Evolutionary conservation across 805 yeast genomes (phyloP).

Genomic region (Schwanniomyces sp.): DNA sequence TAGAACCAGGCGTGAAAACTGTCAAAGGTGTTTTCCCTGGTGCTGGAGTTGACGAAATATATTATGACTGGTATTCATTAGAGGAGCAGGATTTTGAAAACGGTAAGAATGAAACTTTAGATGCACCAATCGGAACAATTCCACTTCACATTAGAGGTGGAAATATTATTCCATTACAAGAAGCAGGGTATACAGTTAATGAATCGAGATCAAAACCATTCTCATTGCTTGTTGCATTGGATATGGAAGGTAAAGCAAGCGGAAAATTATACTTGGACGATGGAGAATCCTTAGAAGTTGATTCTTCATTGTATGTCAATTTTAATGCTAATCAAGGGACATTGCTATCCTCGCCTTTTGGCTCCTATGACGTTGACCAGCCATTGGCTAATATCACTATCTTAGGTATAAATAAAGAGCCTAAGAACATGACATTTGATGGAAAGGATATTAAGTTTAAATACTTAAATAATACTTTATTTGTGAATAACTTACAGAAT

Average conservation of each 20-base stretch:
- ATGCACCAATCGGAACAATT: conserved; percentile 24
- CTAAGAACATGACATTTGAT: conserved; percentile 13
- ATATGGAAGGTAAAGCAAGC: conserved; percentile 12
- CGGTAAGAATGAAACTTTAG: conserved; percentile 20
- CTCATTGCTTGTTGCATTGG: conserved; percentile 21
- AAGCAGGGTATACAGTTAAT: conserved; percentile 21
- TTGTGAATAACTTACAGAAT: conserved; percentile 14
- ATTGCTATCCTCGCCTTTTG: conserved; percentile 11
- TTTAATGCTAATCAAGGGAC: conserved; percentile 11
- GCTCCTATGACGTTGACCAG: conserved; percentile 13
- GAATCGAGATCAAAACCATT: conserved; percentile 21
- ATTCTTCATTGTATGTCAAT: conserved; percentile 14
- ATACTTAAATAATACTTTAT: conserved; percentile 14
- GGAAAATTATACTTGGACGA: conserved; percentile 23
- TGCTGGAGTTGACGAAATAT: conserved; percentile 15
- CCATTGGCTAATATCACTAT: conserved; percentile 19
- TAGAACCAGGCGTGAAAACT: conserved; percentile 17
- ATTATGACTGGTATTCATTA: conserved; percentile 24
- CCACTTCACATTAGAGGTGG: conserved; percentile 25
- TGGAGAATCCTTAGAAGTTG: conserved; percentile 18
- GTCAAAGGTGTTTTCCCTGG: conserved; percentile 23
- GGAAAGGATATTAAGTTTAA: conserved; percentile 9
- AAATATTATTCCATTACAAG: conserved; percentile 19
- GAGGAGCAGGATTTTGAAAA: conserved; percentile 12
- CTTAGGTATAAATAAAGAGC: conserved; percentile 16